These are phyloP conservation scores for Ophiostoma populinum DNA, from an alignment of 2,329 filamentous ascomycete species.

Conservation along the genomic window DNA sequence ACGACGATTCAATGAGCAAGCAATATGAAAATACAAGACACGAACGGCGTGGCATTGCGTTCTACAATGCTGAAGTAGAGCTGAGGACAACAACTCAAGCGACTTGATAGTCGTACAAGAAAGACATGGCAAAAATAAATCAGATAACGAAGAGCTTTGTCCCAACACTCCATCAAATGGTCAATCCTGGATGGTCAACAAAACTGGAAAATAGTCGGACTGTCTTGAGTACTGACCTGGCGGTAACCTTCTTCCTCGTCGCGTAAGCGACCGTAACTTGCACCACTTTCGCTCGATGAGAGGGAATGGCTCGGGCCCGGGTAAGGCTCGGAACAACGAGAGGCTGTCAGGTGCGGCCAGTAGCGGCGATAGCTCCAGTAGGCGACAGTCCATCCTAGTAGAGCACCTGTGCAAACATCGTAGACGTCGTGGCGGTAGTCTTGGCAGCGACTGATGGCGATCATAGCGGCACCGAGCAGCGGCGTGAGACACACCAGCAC, in stretches of 20 bases:
- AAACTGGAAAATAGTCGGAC: background rate
- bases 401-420: conserved; percentile 44
- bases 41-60: too few species aligned
- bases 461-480: conserved; percentile 44
- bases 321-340: conserved; percentile 39
- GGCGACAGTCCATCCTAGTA: conserved; percentile 40
- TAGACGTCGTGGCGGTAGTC: conserved; percentile 58
- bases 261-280: conserved; percentile 24
- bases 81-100: too few species aligned
- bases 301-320: conserved; percentile 25
- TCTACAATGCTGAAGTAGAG: too few species aligned
- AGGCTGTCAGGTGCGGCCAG: conserved; percentile 37
- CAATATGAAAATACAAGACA: too few species aligned
- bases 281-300: too few species aligned
- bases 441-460: conserved; percentile 51
- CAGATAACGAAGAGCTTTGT: too few species aligned
- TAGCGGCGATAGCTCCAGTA: conserved; percentile 51
- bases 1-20: too few species aligned
- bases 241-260: conserved; percentile 34
- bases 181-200: background rate
- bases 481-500: conserved; percentile 40
- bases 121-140: too few species aligned
- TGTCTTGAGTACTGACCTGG: conserved; percentile 24
- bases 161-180: background rate
- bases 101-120: too few species aligned